Evolutionary conservation across 345 rosid genomes (phyloP).

Genomic region (Angophora floribunda): DNA sequence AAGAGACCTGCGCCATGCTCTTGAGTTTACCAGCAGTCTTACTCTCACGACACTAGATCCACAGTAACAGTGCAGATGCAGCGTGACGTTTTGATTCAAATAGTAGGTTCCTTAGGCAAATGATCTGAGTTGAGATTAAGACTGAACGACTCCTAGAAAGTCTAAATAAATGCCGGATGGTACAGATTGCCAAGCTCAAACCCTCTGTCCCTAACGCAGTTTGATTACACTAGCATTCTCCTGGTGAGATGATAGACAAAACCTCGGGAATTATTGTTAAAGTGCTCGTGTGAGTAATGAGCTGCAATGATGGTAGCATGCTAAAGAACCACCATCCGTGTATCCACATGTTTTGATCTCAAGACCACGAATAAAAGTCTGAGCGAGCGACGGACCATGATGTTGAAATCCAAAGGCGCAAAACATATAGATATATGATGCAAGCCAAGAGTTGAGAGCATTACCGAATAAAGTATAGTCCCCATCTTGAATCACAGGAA

Average conservation of each 20-base stretch:
- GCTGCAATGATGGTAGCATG: background rate
- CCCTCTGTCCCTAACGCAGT: background rate
- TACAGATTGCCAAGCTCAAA: background rate
- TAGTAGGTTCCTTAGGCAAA: background rate
- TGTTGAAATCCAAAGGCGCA: background rate
- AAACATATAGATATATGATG: background rate
- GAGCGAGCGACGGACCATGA: background rate
- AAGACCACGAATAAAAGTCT: background rate
- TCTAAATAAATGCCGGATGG: background rate
- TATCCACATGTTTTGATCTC: too few relatives aligned
- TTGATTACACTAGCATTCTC: background rate
- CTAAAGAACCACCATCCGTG: background rate
- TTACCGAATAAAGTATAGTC: slow-evolving; percentile 38
- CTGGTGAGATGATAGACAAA: background rate
- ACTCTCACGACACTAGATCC: background rate
- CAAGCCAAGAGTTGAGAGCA: background rate
- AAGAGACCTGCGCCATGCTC: background rate
- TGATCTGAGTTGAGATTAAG: background rate
- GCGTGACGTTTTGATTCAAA: background rate
- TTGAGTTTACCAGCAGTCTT: background rate
- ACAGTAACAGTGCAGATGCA: background rate
- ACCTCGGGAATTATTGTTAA: background rate
- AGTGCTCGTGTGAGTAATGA: background rate
- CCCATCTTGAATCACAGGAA: slow-evolving; percentile 62
- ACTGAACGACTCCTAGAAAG: background rate